Evolutionary conservation across 2,329 filamentous ascomycete genomes (phyloP).

Genomic region (Aureobasidium sp.): DNA sequence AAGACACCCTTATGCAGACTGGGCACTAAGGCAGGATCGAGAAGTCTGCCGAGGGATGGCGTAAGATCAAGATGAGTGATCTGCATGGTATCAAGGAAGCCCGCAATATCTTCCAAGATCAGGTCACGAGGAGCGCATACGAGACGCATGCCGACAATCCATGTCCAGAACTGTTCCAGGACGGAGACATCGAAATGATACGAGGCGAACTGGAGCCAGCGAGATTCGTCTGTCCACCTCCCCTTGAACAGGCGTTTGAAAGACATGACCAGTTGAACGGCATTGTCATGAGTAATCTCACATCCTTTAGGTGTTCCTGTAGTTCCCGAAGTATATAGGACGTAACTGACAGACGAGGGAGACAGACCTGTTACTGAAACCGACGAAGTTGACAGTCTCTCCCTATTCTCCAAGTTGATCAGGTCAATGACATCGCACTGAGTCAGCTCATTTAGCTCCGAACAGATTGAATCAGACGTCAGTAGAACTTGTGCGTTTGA

Average conservation of each 20-base stretch:
- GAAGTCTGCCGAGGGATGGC: constrained; percentile 70
- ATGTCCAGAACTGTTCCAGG: constrained; percentile 90
- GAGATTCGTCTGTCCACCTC: constrained; percentile 64
- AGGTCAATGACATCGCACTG: constrained; percentile 37
- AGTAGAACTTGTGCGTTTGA: constrained; percentile 58
- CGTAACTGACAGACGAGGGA: constrained; percentile 61
- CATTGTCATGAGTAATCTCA: constrained; percentile 79
- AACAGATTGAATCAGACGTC: constrained; percentile 26
- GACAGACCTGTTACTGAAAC: constrained; percentile 28
- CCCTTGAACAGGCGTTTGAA: constrained; percentile 70
- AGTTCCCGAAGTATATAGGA: constrained; percentile 79
- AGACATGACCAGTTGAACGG: constrained; percentile 79
- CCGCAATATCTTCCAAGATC: constrained; percentile 72
- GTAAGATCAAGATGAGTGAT: constrained; percentile 92
- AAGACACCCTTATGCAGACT: constrained; percentile 75
- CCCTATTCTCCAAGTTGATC: constrained; percentile 25
- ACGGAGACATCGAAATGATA: constrained; percentile 94
- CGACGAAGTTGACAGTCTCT: constrained; percentile 27
- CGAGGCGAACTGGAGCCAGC: constrained; percentile 87
- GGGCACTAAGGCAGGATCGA: constrained; percentile 73
- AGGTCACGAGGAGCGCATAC: constrained; percentile 75
- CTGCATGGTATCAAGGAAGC: constrained; percentile 57
- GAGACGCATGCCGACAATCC: constrained; percentile 80
- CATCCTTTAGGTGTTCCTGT: constrained; percentile 84
- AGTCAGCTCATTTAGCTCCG: constrained; percentile 2